Base-by-base conservation (phyloP, 2,329 filamentous ascomycete species). In the Colletotrichum navitas region DNA sequence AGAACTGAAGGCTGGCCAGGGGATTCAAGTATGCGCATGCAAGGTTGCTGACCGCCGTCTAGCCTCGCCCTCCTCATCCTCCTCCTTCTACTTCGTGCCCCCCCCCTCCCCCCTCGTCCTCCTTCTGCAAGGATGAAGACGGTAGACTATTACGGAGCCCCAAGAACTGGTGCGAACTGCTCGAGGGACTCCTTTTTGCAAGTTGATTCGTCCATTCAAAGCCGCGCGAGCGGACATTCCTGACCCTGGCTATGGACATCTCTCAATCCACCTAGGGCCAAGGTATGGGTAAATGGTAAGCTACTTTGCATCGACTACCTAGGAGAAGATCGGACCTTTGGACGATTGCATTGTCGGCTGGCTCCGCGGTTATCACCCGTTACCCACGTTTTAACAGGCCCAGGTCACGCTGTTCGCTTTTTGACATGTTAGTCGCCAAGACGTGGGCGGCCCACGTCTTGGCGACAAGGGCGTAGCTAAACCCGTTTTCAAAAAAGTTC, bases 161-260 rank as follows among this genome's bases (percentile, higher is more conserved):
- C 32, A 32, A 32, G 34, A 11, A 56, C 21, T 32, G n/a, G n/a
- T 39, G 34, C 32, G 21, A 24, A 6, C 29, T 45, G 62, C 49
- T 56, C 26, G 36, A 47, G 32, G 14, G 63, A 43, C 26, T 41
- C 32, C 6, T 6, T 5, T n/a, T 21, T 14, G 24, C 26, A 5
- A n/a, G 47, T 29, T 34, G n/a, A 66, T 66, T 69, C 34, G 62
- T 47, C 14, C n/a, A 24, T 45, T 29, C 41, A 45, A 55, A 16
- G n/a, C 58, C 29, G n/a, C 21, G 8, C 0, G n/a, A n/a, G 47
- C 39, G 59, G 59, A 36, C 39, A 41, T 51, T 45, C 41, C 3
- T 36, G 32, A 51, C 34, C 59, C 43, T 43, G 58, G 58, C 36
- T 36, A 49, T 68, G 65, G 45, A 41, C n/a, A 36, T 62, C 5